phyloP scores from a whole-genome alignment of 2,329 filamentous ascomycete species.

The Lomentospora prolificans region DNA sequence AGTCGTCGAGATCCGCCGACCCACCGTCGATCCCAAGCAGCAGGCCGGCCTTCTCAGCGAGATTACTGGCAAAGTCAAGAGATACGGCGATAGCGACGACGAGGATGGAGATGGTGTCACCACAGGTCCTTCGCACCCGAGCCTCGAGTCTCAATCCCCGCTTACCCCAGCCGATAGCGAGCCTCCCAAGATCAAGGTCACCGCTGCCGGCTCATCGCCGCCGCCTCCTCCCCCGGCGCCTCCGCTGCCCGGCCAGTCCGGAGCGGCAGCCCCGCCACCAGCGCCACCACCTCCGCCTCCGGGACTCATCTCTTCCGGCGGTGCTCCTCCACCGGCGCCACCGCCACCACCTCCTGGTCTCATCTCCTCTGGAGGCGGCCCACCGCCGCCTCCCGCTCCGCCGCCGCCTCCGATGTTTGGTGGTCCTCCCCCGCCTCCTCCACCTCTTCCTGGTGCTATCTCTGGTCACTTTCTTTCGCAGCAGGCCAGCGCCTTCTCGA shows the following conservation, averaged over 20 bases:
- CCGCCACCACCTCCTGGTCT: conserved; percentile 27
- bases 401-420: conserved; percentile 29
- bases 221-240: conserved; percentile 26
- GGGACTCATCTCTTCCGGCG: conserved; percentile 26
- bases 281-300: conserved; percentile 37
- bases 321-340: conserved; percentile 24
- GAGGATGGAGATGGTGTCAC: conserved; percentile 60
- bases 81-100: conserved; percentile 62
- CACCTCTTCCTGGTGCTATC: conserved; percentile 57
- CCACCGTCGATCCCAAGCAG: conserved; percentile 53
- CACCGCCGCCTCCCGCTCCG: conserved; percentile 26
- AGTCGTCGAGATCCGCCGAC: conserved; percentile 68
- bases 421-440: conserved; percentile 44
- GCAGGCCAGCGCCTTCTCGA: conserved; percentile 39
- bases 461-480: conserved; percentile 69
- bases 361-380: conserved; percentile 23
- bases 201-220: conserved; percentile 23
- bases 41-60: conserved; percentile 58
- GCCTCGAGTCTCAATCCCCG: conserved; percentile 61
- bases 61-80: conserved; percentile 66
- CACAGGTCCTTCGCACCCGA: conserved; percentile 66
- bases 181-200: conserved; percentile 50
- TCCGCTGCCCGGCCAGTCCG: conserved; percentile 23
- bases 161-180: conserved; percentile 54
- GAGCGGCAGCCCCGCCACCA: conserved; percentile 25